Conservation (phyloP, 257 asterid genomes). For the Solanum clarkiae region DNA sequence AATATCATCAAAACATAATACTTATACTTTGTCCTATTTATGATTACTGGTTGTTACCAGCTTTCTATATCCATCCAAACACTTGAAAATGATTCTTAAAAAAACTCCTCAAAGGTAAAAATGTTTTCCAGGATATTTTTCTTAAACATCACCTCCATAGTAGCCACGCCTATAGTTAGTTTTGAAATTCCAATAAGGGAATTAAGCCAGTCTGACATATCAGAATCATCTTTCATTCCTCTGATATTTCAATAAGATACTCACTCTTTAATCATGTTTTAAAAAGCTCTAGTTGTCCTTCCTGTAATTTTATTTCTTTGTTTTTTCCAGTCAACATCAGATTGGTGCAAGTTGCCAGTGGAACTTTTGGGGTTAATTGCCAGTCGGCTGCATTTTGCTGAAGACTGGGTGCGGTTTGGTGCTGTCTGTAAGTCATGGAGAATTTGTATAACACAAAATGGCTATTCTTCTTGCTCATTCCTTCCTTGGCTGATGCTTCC, state of each 20-base stretch:
- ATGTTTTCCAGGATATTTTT: not conserved
- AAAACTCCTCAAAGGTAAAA: not conserved
- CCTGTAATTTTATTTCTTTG: not conserved
- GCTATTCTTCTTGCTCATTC: not conserved
- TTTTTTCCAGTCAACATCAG: slow-evolving; percentile 1
- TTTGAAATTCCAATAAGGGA: not conserved
- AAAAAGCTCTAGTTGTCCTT: not conserved
- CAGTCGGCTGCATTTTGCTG: not conserved
- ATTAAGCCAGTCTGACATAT: not conserved
- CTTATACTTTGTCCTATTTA: not conserved
- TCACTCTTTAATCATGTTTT: not conserved
- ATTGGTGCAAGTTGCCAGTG: slow-evolving; percentile 13
- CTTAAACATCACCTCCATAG: not conserved
- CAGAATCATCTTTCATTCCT: not conserved
- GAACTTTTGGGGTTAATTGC: slow-evolving; percentile 16
- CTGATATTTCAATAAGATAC: not conserved
- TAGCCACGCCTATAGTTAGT: not conserved
- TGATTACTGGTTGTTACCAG: not conserved
- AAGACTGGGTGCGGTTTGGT: slow-evolving; percentile 7
- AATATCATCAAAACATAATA: not conserved
- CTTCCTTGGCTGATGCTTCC: slow-evolving; percentile 18
- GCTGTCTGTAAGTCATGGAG: slow-evolving; percentile 17
- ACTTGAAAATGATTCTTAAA: not conserved
- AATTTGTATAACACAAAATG: not conserved
- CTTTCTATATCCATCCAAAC: not conserved